A percentile compares a stretch with the other conserved stretches of the same genome.
Conservation (phyloP, 2,329 filamentous ascomycete genomes). For the Meredithiella fracta region DNA sequence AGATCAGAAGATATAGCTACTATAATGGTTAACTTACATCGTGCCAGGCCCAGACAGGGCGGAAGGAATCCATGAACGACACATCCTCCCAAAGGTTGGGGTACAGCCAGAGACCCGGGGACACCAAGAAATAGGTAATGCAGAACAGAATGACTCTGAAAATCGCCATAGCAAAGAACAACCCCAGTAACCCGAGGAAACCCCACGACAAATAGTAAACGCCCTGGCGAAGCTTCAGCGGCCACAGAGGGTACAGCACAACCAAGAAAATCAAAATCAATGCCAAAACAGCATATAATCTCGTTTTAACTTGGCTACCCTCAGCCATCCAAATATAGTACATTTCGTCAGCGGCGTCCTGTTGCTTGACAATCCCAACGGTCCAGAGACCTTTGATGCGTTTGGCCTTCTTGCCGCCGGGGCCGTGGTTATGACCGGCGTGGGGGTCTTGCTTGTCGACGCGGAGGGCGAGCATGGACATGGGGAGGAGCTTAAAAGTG, state of each 20-base stretch:
- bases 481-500: conserved; percentile 81
- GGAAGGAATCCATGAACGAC: conserved; percentile 94
- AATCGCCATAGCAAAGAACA: conserved; percentile 97
- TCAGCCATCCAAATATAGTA: conserved; percentile 98
- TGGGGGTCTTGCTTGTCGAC: conserved; percentile 61
- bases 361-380: conserved; percentile 88
- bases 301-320: conserved; percentile 82
- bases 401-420: conserved; percentile 52
- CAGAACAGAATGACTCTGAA: conserved; percentile 91
- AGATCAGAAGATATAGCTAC: not conserved
- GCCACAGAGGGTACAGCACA: conserved; percentile 94
- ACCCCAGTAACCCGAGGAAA: conserved; percentile 70
- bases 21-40: conserved; percentile 43
- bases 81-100: conserved; percentile 98
- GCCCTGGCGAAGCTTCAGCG: conserved; percentile 71
- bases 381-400: conserved; percentile 92
- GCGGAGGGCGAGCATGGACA: conserved; percentile 84
- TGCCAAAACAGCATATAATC: conserved; percentile 74
- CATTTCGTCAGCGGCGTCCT: conserved; percentile 71
- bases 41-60: conserved; percentile 94
- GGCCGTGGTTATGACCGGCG: conserved; percentile 47
- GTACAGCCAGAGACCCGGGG: conserved; percentile 93
- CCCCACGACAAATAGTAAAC: conserved; percentile 97
- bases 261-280: conserved; percentile 71
- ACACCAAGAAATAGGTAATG: conserved; percentile 66